These are phyloP conservation scores for Pseudogymnoascus sp. DNA, from an alignment of 2,329 filamentous ascomycete species.

Conservation along the genomic window DNA sequence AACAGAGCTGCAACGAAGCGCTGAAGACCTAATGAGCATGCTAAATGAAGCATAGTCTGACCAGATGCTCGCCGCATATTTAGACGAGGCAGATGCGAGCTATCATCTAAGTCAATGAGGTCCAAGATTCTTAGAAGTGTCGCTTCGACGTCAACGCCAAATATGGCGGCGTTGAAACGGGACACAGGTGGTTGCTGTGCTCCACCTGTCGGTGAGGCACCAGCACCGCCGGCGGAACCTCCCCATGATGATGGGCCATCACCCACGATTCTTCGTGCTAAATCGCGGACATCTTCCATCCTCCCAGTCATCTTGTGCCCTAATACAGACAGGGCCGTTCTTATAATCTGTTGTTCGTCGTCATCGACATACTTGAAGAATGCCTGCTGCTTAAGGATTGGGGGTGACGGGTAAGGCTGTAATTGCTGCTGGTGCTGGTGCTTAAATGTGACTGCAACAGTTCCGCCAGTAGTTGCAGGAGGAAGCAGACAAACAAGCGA, in stretches of 20 bases:
- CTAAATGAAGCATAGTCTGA: constrained; percentile 74
- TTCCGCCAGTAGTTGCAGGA: constrained; percentile 47
- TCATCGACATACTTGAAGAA: constrained; percentile 69
- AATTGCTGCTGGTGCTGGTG: constrained; percentile 39
- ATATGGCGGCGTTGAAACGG: constrained; percentile 31
- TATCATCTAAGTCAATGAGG: constrained; percentile 70
- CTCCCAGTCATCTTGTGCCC: constrained; percentile 57
- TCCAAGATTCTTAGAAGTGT: constrained; percentile 65
- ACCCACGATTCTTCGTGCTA: constrained; percentile 52
- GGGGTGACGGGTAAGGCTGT: constrained; percentile 33
- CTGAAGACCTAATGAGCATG: constrained; percentile 64
- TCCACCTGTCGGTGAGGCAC: constrained; percentile 36
- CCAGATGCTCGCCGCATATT: constrained; percentile 59
- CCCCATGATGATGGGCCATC: constrained; percentile 42
- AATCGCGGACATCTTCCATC: constrained; percentile 51
- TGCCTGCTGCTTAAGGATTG: constrained; percentile 40
- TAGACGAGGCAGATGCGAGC: constrained; percentile 55
- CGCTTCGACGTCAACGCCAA: constrained; percentile 28
- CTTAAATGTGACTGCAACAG: constrained; percentile 52
- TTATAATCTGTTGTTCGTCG: constrained; percentile 59
- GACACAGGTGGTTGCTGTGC: constrained; percentile 37
- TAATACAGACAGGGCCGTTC: constrained; percentile 57
- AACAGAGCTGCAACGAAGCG: constrained; percentile 70
- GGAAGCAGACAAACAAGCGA: constrained; percentile 56
- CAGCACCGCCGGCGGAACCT: constrained; percentile 31